A percentile compares a stretch with the other conserved stretches of the same genome.
Evolutionary conservation across 2,329 filamentous ascomycete species (phyloP).

Genomic region (Rachicladosporium sp.): DNA sequence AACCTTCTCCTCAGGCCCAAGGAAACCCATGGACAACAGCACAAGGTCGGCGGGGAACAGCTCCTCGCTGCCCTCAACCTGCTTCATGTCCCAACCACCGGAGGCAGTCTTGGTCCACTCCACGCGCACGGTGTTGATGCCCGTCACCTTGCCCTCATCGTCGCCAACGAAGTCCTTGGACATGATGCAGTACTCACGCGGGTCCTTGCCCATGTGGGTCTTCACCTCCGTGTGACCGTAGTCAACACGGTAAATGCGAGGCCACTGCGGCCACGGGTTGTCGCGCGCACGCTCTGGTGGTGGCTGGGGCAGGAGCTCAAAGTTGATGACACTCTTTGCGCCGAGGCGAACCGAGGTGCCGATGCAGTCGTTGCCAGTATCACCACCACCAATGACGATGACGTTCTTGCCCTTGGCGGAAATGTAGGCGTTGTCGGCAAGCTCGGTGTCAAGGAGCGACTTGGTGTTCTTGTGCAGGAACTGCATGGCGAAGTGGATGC

Average conservation of each 20-base stretch:
- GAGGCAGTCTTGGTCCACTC: conserved; percentile 87
- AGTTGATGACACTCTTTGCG: conserved; percentile 92
- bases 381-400: conserved; percentile 91
- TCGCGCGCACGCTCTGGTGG: conserved; percentile 80
- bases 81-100: conserved; percentile 98
- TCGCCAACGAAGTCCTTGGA: conserved; percentile 92
- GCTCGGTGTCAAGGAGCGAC: conserved; percentile 83
- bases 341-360: conserved; percentile 92
- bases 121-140: conserved; percentile 89
- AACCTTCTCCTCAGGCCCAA: conserved; percentile 81
- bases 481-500: conserved; percentile 94
- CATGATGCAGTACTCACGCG: conserved; percentile 96
- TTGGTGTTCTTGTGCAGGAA: conserved; percentile 97
- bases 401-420: conserved; percentile 93
- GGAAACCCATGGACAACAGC: conserved; percentile 91
- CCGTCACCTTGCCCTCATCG: conserved; percentile 75
- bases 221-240: conserved; percentile 94
- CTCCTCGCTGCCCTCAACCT: conserved; percentile 81
- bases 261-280: conserved; percentile 98
- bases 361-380: conserved; percentile 96
- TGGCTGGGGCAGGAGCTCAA: conserved; percentile 87
- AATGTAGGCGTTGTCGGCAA: conserved; percentile 75
- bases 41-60: conserved; percentile 96
- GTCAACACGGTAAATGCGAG: conserved; percentile 94
- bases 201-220: conserved; percentile 90